phyloP scores from a whole-genome alignment of 192 early-diverging fungal species.

The Mortierella antarctica region DNA sequence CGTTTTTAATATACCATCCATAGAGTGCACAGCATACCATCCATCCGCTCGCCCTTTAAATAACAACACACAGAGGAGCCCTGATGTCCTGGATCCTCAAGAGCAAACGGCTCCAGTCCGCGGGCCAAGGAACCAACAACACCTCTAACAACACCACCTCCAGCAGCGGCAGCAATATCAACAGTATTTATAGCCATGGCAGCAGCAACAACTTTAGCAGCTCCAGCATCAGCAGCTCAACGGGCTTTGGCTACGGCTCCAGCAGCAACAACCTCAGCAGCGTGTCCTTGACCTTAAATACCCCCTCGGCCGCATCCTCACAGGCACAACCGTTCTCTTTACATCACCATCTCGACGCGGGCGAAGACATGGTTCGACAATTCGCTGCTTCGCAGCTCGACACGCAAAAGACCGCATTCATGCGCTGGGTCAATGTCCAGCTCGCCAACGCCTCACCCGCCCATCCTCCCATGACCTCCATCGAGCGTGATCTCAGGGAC shows the following conservation, averaged over 20 bases:
- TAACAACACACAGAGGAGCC: conserved; percentile 4
- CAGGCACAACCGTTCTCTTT: conserved; percentile 16
- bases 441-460: conserved; percentile 31
- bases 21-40: conserved; percentile 4
- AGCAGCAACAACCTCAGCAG: conserved; percentile 39
- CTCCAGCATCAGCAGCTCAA: conserved; percentile 5
- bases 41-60: conserved; percentile 1
- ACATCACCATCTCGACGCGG: conserved; percentile 53
- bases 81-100: conserved; percentile 54
- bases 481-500: conserved; percentile 67
- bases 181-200: conserved; percentile 53
- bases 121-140: conserved; percentile 29
- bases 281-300: conserved; percentile 36
- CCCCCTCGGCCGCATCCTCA: conserved; percentile 14
- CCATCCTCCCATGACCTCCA: conserved; percentile 36
- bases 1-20: not conserved
- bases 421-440: conserved; percentile 69
- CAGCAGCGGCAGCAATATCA: conserved; percentile 14
- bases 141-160: conserved; percentile 10
- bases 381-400: conserved; percentile 47
- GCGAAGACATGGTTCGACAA: conserved; percentile 54
- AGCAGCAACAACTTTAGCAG: conserved; percentile 18
- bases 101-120: conserved; percentile 53
- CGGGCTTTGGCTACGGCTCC: conserved; percentile 11
- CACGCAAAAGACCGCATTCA: conserved; percentile 51